Conservation (phyloP, 1,139 yeast species). For the Pichia sp. region DNA sequence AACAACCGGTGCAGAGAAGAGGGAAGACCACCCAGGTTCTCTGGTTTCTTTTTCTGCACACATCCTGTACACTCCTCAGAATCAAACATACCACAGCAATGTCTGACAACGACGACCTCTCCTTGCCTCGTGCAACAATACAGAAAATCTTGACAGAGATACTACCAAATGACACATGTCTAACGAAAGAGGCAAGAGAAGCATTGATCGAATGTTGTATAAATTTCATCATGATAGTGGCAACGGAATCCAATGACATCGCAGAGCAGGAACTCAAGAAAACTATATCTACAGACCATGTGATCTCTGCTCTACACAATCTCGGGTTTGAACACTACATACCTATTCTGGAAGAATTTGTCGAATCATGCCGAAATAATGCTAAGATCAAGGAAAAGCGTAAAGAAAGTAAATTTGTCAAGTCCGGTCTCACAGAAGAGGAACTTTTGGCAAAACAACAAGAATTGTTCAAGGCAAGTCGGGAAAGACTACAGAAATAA, state of each 20-base stretch:
- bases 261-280: conserved; percentile 97
- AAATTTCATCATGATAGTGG: conserved; percentile 91
- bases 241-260: conserved; percentile 92
- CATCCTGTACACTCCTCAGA: too few relatives aligned
- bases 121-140: conserved; percentile 69
- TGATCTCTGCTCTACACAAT: conserved; percentile 83
- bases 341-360: conserved; percentile 51
- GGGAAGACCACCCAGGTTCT: too few relatives aligned
- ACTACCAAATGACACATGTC: conserved; percentile 79
- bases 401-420: conserved; percentile 90
- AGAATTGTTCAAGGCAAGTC: conserved; percentile 83
- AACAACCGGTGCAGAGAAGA: too few relatives aligned
- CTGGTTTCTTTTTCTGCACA: too few relatives aligned
- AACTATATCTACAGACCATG: conserved; percentile 97
- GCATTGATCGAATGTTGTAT: conserved; percentile 95
- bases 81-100: conserved; percentile 34
- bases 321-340: conserved; percentile 86
- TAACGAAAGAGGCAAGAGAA: conserved; percentile 93
- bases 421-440: conserved; percentile 89
- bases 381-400: conserved; percentile 86
- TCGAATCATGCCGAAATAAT: conserved; percentile 73
- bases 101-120: conserved; percentile 30
- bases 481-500: conserved; percentile 66
- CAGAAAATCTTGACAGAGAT: conserved; percentile 93
- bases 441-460: conserved; percentile 92